Base-by-base conservation (phyloP, 257 asterid species). In the Solanum pimpinellifolium region DNA sequence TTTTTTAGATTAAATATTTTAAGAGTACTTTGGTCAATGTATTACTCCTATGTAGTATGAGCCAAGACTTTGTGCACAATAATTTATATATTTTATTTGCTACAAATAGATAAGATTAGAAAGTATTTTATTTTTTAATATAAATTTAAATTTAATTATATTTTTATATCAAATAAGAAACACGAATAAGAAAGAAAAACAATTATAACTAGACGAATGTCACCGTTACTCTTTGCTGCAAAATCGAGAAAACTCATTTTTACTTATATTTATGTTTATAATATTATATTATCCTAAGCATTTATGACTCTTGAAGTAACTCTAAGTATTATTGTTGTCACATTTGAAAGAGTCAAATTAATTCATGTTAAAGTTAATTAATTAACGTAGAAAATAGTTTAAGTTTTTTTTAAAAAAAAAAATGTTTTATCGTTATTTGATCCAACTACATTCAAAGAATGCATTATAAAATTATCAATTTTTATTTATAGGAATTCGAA, bases 401-500 rank as follows among this genome's bases (percentile, higher is more conserved):
- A 37, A 37, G 29, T 35, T 37, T 4, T 9, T 66, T 27, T 12
- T 47, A 5, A 0, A 49, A 52, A 52, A 16, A 15, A 33, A 33
- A 33, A 33, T 3, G 5, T 33, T 33, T 33, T 33, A 33, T 33
- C 35, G 35, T 0, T 33, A 33, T 33, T 33, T 52, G 23, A 52
- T 1, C 4, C 11, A 3, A 68, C 1, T 68, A 68, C 14, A 68
- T 68, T 29, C 0, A 0, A 9, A 27, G 18, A 1, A 0, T 31
- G 6, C 39, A 25, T 25, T 11, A 18, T 18, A 65, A 4, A 2
- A 3, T 1, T 66, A 27, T 27, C 13, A 13, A 13, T 25, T 66
- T 11, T 0, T 14, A 60, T 60, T 60, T 0, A 4, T 0, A 66
- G 35, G 1, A 1, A 27, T 9, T 12, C 20, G 3, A 66, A 25